Percentiles rank a stretch among this genome's conserved stretches.
These are phyloP conservation scores for Agrocybe pediades DNA, from an alignment of 768 basidiomycete genomes.

Conservation along the genomic window DNA sequence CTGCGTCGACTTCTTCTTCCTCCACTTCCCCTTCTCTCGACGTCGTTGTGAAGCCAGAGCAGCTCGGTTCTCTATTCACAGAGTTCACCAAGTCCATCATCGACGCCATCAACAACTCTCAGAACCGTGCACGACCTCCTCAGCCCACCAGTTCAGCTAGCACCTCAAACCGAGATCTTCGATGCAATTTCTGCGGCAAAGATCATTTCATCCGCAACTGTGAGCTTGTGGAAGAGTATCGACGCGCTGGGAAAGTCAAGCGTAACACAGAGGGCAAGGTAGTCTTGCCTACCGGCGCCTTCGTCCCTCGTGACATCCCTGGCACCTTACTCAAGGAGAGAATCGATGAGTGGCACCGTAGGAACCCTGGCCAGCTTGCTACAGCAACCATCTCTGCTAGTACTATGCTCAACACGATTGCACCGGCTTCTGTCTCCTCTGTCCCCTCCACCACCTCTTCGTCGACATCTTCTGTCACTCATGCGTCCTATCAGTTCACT, in stretches of 20 bases:
- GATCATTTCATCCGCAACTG: constrained; percentile 26
- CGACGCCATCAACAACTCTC: constrained; percentile 4
- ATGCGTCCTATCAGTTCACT: background rate
- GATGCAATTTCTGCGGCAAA: constrained; percentile 21
- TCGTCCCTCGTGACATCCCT: constrained; percentile 16
- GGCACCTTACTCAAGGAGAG: constrained; percentile 9
- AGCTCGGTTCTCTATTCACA: constrained; percentile 5
- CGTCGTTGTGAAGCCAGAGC: constrained; percentile 1
- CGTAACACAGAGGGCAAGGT: constrained; percentile 24
- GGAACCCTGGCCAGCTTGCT: constrained; percentile 14
- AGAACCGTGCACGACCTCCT: background rate
- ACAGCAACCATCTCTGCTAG: background rate
- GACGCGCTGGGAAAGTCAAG: constrained; percentile 16
- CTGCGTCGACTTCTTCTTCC: background rate
- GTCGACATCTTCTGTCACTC: background rate
- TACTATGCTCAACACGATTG: background rate
- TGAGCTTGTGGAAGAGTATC: constrained; percentile 17
- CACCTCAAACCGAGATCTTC: background rate
- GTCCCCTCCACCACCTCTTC: background rate
- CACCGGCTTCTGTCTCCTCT: background rate
- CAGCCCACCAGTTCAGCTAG: background rate
- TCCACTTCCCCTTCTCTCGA: background rate
- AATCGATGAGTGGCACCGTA: constrained; percentile 18
- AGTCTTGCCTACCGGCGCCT: constrained; percentile 21
- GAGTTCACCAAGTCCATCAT: constrained; percentile 13